phyloP scores from a whole-genome alignment of 208 protist genomes.

The Trypanosomatidae sp. region DNA sequence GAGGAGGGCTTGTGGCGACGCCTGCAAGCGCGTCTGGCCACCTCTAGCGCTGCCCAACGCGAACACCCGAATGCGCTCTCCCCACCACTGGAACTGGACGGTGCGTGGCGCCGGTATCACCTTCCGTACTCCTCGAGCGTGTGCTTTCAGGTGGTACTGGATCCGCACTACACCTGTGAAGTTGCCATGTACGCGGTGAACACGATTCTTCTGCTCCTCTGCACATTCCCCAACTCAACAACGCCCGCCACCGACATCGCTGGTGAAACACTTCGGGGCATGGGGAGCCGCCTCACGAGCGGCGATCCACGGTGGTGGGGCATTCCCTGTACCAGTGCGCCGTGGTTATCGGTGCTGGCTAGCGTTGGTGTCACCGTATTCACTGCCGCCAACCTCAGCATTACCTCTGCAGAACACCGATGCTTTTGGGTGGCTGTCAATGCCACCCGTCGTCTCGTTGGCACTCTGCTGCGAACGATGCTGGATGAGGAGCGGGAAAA shows the following conservation, averaged over 20 bases:
- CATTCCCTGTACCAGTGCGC: background rate
- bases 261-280: background rate
- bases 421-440: conserved; percentile 60
- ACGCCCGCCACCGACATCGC: background rate
- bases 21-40: background rate
- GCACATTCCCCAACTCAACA: conserved; percentile 7
- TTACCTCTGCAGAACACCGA: conserved; percentile 70
- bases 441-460: conserved; percentile 20
- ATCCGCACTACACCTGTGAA: conserved; percentile 85
- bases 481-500: background rate
- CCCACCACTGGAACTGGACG: background rate
- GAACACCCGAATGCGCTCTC: background rate
- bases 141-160: conserved; percentile 46
- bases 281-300: background rate
- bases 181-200: conserved; percentile 66
- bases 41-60: background rate
- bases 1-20: conserved; percentile 16
- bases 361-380: conserved; percentile 49
- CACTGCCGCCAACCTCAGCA: conserved; percentile 58
- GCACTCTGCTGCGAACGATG: background rate
- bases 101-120: conserved; percentile 24
- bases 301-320: background rate
- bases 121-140: conserved; percentile 18
- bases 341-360: conserved; percentile 6
- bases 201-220: conserved; percentile 21